Evolutionary conservation across 1,139 yeast genomes (phyloP).

Genomic region (Magnusiomyces sp.): DNA sequence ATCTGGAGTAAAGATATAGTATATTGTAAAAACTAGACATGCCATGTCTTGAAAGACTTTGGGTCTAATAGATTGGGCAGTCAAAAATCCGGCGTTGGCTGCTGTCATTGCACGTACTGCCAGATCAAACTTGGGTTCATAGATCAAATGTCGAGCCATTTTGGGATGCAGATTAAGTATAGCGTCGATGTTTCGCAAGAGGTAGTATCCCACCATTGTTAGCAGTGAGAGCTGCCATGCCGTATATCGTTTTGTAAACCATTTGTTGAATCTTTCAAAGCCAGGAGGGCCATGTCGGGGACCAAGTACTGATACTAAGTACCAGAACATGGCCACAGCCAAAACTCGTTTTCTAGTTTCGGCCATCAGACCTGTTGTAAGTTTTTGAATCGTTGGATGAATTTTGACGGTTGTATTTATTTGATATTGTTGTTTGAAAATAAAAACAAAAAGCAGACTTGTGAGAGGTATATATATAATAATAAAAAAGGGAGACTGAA

Average conservation of each 20-base stretch:
- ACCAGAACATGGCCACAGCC: constrained; percentile 15
- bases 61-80: constrained; percentile 17
- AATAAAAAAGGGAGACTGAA: too few species aligned
- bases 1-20: constrained; percentile 17
- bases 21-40: constrained; percentile 14
- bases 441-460: too few species aligned
- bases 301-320: constrained; percentile 15
- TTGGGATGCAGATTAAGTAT: constrained; percentile 16
- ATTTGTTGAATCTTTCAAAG: constrained; percentile 11
- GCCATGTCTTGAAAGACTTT: constrained; percentile 13
- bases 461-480: too few species aligned
- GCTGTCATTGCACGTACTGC: constrained; percentile 17
- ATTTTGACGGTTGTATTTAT: too few species aligned
- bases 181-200: constrained; percentile 17
- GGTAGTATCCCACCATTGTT: constrained; percentile 16
- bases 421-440: too few species aligned
- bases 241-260: constrained; percentile 13
- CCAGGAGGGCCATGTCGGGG: constrained; percentile 18
- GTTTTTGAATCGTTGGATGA: too few species aligned
- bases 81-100: constrained; percentile 18
- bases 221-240: constrained; percentile 19
- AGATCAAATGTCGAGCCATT: constrained; percentile 15
- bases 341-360: constrained; percentile 14
- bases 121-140: constrained; percentile 15
- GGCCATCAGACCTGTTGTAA: not conserved